phyloP scores from a whole-genome alignment of 2,329 filamentous ascomycete species.

The Ambrosiella cleistominuta region DNA sequence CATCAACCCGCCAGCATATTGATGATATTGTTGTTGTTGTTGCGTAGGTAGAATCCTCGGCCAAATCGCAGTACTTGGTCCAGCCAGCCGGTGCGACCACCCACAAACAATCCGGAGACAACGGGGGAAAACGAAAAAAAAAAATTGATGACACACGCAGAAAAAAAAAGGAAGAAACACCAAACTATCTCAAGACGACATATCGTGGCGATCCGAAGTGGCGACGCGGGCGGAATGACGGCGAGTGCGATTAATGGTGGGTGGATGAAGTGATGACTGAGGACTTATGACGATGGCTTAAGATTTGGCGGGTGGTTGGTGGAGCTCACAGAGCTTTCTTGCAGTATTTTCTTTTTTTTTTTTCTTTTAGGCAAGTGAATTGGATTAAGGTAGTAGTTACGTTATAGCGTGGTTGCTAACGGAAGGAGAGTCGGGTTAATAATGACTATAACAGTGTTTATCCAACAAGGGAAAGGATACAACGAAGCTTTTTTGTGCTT shows the following conservation, averaged over 20 bases:
- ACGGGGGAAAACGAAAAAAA: too few relatives aligned
- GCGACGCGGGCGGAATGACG: background rate
- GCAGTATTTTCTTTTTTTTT: background rate
- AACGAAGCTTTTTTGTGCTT: too few relatives aligned
- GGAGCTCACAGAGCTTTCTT: background rate
- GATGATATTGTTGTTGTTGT: background rate
- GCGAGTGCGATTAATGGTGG: background rate
- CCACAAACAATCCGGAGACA: too few relatives aligned
- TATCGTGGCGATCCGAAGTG: background rate
- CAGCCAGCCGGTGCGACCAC: too few relatives aligned
- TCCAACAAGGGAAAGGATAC: too few relatives aligned
- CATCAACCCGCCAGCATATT: slow-evolving; percentile 2
- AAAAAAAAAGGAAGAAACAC: background rate
- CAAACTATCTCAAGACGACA: background rate
- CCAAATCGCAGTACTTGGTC: too few relatives aligned
- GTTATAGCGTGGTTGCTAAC: background rate
- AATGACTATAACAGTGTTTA: too few relatives aligned
- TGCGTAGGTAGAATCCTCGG: background rate
- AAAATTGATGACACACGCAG: background rate
- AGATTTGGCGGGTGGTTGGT: background rate
- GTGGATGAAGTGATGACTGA: background rate
- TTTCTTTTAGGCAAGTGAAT: slow-evolving; percentile 2
- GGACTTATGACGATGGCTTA: background rate
- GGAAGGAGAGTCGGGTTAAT: too few relatives aligned
- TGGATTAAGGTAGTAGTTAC: background rate